Conservation (phyloP, 495 filamentous ascomycete genomes). For the Penicillium soppii region DNA sequence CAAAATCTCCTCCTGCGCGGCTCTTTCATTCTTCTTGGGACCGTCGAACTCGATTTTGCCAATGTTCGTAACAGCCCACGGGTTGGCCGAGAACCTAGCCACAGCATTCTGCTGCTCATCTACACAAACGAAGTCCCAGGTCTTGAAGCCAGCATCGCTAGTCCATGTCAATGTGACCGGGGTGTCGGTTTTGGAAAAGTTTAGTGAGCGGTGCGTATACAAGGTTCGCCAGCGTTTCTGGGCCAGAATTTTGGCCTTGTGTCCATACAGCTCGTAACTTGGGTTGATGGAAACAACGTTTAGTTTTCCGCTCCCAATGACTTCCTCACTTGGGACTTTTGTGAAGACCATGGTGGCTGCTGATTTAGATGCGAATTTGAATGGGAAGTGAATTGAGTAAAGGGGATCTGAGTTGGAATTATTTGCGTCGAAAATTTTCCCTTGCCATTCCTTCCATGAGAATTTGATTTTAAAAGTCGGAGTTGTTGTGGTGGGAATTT, state of each 20-base stretch:
- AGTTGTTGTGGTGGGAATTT: neutral
- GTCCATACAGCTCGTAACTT: conserved; percentile 25
- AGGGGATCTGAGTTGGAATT: conserved; percentile 11
- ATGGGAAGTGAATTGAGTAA: conserved; percentile 19
- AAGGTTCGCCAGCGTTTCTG: conserved; percentile 28
- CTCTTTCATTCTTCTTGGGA: conserved; percentile 9
- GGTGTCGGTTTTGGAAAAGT: conserved; percentile 14
- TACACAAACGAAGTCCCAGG: conserved; percentile 36
- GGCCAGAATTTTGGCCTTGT: conserved; percentile 23
- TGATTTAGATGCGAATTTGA: conserved; percentile 7
- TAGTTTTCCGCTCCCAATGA: conserved; percentile 25
- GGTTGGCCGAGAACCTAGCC: conserved; percentile 23
- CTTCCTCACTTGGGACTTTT: neutral
- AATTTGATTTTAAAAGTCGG: conserved; percentile 23
- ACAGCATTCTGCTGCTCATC: conserved; percentile 31
- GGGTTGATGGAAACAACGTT: conserved; percentile 29
- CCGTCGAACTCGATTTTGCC: conserved; percentile 34
- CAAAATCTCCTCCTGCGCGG: conserved; percentile 33
- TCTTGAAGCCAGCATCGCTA: conserved; percentile 24
- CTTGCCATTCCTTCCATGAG: conserved; percentile 28
- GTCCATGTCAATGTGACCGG: conserved; percentile 34
- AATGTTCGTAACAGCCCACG: conserved; percentile 28
- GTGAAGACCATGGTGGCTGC: conserved; percentile 12
- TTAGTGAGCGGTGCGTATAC: conserved; percentile 32
- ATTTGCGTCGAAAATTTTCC: conserved; percentile 14